Percentiles rank a stretch among this genome's conserved stretches.
phyloP scores from a whole-genome alignment of 2,329 filamentous ascomycete species.

The Daldinia sp. region DNA sequence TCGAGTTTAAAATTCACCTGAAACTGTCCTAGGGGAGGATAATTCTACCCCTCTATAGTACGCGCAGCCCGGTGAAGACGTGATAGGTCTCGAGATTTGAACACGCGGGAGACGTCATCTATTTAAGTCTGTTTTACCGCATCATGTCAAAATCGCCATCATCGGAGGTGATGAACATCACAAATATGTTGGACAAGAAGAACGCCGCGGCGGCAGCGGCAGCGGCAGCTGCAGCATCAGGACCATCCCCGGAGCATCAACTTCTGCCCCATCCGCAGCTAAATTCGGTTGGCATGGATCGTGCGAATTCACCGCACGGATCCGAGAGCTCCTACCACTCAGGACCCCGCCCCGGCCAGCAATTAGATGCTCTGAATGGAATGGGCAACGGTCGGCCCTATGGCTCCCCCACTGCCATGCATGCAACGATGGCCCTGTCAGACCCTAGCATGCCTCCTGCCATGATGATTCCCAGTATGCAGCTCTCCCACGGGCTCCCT shows the following conservation, averaged over 20 bases:
- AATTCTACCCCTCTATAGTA: slow-evolving; percentile 4
- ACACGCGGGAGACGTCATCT: slow-evolving; percentile 9
- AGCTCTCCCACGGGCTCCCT: slow-evolving; percentile 45
- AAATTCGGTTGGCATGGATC: slow-evolving; percentile 54
- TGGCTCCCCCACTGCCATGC: slow-evolving; percentile 63
- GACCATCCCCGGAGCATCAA: slow-evolving; percentile 38
- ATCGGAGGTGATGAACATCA: slow-evolving; percentile 48
- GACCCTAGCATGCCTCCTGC: slow-evolving; percentile 43
- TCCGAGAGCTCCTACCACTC: slow-evolving; percentile 68
- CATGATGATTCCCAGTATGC: slow-evolving; percentile 55
- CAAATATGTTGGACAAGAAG: slow-evolving; percentile 46
- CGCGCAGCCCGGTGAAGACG: slow-evolving; percentile 6
- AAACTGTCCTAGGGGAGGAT: not conserved
- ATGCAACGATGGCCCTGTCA: slow-evolving; percentile 57
- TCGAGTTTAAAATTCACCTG: not conserved
- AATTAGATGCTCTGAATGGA: slow-evolving; percentile 49
- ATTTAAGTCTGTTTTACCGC: slow-evolving; percentile 11
- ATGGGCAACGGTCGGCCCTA: slow-evolving; percentile 56
- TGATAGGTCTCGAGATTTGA: slow-evolving; percentile 9
- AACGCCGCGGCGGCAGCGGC: slow-evolving; percentile 42
- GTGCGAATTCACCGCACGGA: slow-evolving; percentile 65
- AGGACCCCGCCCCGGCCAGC: slow-evolving; percentile 47
- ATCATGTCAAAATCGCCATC: slow-evolving; percentile 47
- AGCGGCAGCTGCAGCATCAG: slow-evolving; percentile 34
- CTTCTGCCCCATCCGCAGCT: slow-evolving; percentile 44